Evolutionary conservation across 768 basidiomycete genomes (phyloP).

Genomic region (Leccinum rimulosum): DNA sequence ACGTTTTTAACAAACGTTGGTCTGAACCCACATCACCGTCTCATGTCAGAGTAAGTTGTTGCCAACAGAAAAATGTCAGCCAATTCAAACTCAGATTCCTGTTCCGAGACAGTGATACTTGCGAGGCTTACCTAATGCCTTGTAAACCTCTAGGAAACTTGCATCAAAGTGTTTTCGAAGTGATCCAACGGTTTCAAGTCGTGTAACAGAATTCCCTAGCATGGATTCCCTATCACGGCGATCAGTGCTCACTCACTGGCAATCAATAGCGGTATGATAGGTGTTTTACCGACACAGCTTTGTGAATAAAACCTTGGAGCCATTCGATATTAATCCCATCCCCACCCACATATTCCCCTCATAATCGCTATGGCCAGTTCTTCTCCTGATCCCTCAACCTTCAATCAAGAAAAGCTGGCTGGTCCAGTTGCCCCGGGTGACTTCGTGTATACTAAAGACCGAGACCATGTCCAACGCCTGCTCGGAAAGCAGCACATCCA

Average conservation of each 20-base stretch:
- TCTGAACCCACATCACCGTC: not conserved
- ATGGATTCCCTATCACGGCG: too few species aligned
- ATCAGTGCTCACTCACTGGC: too few species aligned
- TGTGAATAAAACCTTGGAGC: not conserved
- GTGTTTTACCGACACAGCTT: not conserved
- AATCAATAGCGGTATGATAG: not conserved
- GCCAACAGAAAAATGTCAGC: not conserved
- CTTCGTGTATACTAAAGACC: constrained; percentile 17
- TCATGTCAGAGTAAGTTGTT: not conserved
- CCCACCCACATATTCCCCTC: not conserved
- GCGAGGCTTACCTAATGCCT: not conserved
- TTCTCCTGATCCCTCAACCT: not conserved
- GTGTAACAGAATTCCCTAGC: not conserved
- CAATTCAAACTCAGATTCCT: not conserved
- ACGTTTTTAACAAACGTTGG: not conserved
- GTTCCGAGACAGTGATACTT: not conserved
- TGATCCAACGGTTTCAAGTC: not conserved
- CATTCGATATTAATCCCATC: not conserved
- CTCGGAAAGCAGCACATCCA: constrained; percentile 23
- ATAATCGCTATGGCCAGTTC: not conserved
- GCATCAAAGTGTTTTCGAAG: not conserved
- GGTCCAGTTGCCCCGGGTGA: not conserved
- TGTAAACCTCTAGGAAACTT: not conserved
- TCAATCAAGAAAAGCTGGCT: constrained; percentile 1
- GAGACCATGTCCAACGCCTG: constrained; percentile 20